Evolutionary conservation across 2,329 filamentous ascomycete genomes (phyloP), one percentile per base, ranked within the genome.

Genomic region (Phyllosticta citrichinensis): DNA sequence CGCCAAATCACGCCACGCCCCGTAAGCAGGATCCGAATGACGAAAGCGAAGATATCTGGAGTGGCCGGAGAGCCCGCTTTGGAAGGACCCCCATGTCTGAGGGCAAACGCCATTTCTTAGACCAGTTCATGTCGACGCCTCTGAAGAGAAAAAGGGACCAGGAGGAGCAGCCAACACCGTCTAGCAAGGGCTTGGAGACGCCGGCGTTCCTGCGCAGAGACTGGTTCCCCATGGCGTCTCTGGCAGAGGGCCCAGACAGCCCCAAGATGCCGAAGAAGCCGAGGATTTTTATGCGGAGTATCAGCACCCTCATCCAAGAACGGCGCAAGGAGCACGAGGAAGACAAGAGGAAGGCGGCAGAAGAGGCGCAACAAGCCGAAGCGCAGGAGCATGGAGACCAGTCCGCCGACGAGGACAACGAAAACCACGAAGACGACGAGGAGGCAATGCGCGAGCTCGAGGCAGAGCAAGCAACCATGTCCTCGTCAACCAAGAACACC

Each of bases 381-480:
- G 56, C 51, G 35, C 86, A 87, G 55, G 87, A 90, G n/a, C 87
- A 91, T 24, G 73, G 40, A 17, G 17, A 9, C 20, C 27, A 17
- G 11, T 70, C 71, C 57, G 67, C 73, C 12, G 71, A 73, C 27
- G 30, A 33, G 61, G 67, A 54, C 76, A 86, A 59, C 20, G 88
- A 90, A 57, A 67, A 54, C 76, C 87, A 59, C 20, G 88, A 90
- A 57, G 88, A 92, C 25, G 88, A 93, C 35, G 75, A 89, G 63
- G 88, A 91, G 8, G 84, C 86, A 1, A 74, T 93, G 69, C 81
- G 82, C n/a, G 89, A 91, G 69, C 76, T 87, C 67, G 88, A 93
- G 70, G 73, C 74, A 62, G 76, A 76, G 61, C 73, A 66, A 58
- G 64, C 67, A 51, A 69, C 65, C 27, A 65, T 71, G 14, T 35